Conservation (phyloP, 345 rosid species). For the Eucalyptus marginata region DNA sequence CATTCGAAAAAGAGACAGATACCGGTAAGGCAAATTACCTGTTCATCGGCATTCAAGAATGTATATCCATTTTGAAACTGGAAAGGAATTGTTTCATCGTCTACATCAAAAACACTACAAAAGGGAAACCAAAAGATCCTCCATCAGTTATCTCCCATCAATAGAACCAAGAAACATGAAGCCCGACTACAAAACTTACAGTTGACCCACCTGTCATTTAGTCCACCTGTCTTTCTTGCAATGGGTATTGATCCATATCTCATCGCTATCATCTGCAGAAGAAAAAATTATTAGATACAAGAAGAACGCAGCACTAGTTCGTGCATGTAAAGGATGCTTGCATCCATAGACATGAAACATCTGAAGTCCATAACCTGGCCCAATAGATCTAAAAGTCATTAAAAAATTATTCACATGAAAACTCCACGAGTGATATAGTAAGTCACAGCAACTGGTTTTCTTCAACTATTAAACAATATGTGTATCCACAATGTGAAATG, state of each 20-base stretch:
- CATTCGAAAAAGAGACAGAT: not conserved
- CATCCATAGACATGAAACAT: not conserved
- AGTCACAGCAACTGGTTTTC: not conserved
- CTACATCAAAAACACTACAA: slow-evolving; percentile 72
- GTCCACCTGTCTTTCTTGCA: slow-evolving; percentile 85
- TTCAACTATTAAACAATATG: not conserved
- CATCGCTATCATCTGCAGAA: slow-evolving; percentile 86
- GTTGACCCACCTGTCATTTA: slow-evolving; percentile 68
- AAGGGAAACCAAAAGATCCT: not conserved
- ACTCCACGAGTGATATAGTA: not conserved
- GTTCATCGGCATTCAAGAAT: slow-evolving; percentile 63
- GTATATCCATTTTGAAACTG: slow-evolving; percentile 71
- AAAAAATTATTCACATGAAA: not conserved
- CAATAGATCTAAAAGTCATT: not conserved
- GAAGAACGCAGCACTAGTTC: not conserved
- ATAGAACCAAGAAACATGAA: not conserved
- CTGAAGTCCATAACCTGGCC: not conserved
- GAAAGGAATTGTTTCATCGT: slow-evolving; percentile 63
- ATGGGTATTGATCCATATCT: slow-evolving; percentile 85
- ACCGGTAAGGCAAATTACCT: slow-evolving; percentile 21
- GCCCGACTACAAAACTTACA: not conserved
- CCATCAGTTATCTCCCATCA: not conserved
- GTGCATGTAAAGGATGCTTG: not conserved
- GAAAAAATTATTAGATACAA: not conserved
- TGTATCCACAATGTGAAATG: not conserved